phyloP scores from a whole-genome alignment of 441 rosid genomes.

The Adansonia gregorii region DNA sequence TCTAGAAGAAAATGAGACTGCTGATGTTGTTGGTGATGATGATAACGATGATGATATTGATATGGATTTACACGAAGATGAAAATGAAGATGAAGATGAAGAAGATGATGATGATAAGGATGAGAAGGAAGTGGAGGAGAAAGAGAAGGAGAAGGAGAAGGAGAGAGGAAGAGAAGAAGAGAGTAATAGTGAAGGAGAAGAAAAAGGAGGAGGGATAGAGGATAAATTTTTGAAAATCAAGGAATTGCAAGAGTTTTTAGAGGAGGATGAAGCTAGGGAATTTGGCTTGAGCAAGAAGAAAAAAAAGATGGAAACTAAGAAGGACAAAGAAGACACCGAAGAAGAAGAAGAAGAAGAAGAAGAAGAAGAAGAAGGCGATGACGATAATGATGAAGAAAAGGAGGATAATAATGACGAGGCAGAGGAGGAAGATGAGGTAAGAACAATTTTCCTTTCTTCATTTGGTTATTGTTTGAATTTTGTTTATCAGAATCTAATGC shows the following conservation, averaged over 20 bases:
- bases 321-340: conserved; percentile 40
- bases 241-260: conserved; percentile 70
- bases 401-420: conserved; percentile 41
- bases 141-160: conserved; percentile 29
- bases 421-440: conserved; percentile 48
- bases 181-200: conserved; percentile 34
- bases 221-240: conserved; percentile 81
- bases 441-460: conserved; percentile 12
- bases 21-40: conserved; percentile 37
- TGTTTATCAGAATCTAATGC: conserved; percentile 6
- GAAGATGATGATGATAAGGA: conserved; percentile 31
- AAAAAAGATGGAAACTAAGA: conserved; percentile 29
- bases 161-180: conserved; percentile 32
- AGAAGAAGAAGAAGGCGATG: conserved; percentile 36
- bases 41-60: conserved; percentile 36
- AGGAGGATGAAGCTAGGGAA: conserved; percentile 80
- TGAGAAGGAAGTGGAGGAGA: conserved; percentile 28
- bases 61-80: conserved; percentile 9
- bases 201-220: conserved; percentile 57
- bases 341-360: conserved; percentile 37
- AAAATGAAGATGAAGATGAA: conserved; percentile 21
- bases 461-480: conserved; percentile 1
- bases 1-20: conserved; percentile 32
- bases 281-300: conserved; percentile 53
- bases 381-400: conserved; percentile 33